Percentiles rank a stretch among this genome's conserved stretches.
phyloP scores from a whole-genome alignment of 1,284 basidiomycete species.

The Ceratobasidium sp. region DNA sequence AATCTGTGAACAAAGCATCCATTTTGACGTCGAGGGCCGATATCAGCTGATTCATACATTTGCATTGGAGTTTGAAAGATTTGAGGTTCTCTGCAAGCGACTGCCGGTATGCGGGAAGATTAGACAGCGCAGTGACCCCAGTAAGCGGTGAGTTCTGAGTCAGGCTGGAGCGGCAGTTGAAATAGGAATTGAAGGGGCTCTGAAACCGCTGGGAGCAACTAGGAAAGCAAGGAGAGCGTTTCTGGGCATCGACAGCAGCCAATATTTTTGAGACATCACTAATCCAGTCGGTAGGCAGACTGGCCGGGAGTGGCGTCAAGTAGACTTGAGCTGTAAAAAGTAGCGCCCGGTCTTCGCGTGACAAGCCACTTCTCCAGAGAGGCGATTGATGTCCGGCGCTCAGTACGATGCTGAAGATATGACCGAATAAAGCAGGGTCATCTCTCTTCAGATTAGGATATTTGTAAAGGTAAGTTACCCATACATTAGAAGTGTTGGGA shows the following conservation, averaged over 20 bases:
- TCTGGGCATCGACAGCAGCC: background rate
- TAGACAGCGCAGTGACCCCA: background rate
- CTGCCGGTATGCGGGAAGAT: background rate
- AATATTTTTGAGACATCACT: background rate
- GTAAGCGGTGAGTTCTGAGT: background rate
- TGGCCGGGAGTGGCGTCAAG: conserved; percentile 9
- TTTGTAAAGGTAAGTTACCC: background rate
- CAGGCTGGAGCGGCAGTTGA: background rate
- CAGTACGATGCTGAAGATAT: conserved; percentile 1
- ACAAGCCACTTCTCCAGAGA: background rate
- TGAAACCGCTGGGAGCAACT: background rate
- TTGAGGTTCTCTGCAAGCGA: background rate
- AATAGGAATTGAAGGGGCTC: background rate
- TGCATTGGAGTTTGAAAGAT: background rate
- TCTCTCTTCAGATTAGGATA: background rate
- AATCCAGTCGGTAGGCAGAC: background rate
- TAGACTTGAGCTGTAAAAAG: conserved; percentile 1
- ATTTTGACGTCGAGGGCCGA: conserved; percentile 1
- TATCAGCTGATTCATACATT: background rate
- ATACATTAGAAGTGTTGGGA: too few relatives aligned
- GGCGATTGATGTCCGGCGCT: conserved; percentile 4
- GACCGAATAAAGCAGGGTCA: conserved; percentile 15
- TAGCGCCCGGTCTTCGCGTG: background rate
- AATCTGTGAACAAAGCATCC: background rate
- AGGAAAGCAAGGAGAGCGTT: background rate